Evolutionary conservation across 2,329 filamentous ascomycete genomes (phyloP), one percentile per base, ranked within the genome.

Genomic region (Amesomyces nigricolor): DNA sequence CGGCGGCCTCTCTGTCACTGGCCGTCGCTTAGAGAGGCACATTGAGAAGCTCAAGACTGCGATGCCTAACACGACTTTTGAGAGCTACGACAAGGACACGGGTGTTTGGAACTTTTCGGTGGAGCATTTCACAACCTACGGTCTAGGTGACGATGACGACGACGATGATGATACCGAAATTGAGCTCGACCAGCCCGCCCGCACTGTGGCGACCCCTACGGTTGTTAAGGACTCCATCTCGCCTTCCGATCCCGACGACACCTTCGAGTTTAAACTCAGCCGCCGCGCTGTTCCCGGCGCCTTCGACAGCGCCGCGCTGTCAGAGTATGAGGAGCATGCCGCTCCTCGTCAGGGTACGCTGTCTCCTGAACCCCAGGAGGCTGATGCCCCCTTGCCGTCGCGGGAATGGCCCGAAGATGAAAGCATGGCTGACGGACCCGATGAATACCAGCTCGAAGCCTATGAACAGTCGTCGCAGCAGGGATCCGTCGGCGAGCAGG

Each of bases 61-160:
- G 6, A 90, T 96, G 38, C 75, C 76, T 8, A 86, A 89, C 68
- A 97, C 94, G 0, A 83, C 83, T 4, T 97, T 96, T 65, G 78
- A 91, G 64, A 78, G 79, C 64, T 99, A 96, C 70, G 81, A 95
- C 61, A 76, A 78, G 55, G 78, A 89, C 1, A 91, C 85, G 51
- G 94, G 92, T 51, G 81, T 88, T 46, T 99, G 95, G 95, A 82
- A 82, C 13, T 99, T 99, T 74, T 84, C 78, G 9, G 94, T 99
- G n/a, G 85, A 92, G 66, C 94, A 99, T 71, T 99, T 95, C 70
- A 97, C 92, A 1, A 96, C 91, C 1, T 99, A 99, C 67, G 91
- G 88, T 40, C 78, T 97, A 52, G 87, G 92, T 61, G 89, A 88
- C 40, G 82, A 85, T 51, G 86, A 88, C 29, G 82, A 87, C 37